Base-by-base conservation (phyloP, 768 basidiomycete species). In the Hygrophoropsis aurantiaca region DNA sequence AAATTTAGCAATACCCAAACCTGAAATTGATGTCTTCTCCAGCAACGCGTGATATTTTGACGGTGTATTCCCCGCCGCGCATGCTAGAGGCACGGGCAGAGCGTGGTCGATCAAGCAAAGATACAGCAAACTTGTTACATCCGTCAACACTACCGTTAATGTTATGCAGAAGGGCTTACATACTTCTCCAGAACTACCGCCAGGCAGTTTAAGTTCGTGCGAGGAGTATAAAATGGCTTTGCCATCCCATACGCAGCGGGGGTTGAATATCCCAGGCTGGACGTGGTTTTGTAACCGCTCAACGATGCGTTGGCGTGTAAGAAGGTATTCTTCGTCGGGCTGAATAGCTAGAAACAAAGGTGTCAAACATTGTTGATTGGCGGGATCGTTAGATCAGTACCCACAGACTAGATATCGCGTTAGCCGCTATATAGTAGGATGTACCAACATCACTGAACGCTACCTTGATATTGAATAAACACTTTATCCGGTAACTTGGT, bases 241-340 rank as follows among this genome's bases (percentile, higher is more conserved):
- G 0, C 78, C 73, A 41, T 81, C 79, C 45, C 75, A 81, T 4
- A 81, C 54, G 3, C 68, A 62, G 11, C 67, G 69, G 1, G 75
- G 75, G 11, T 55, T 65, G 50, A 80, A 80, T 0, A 68, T 7
- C 0, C 43, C 44, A 0, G 77, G 70, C 0, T 66, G 61, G 0
- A 68, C 55, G 0, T 58, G 58, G 4, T 59, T 70, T 41, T 79
- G 78, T 0, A 81, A 59, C 5, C 58, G 53, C 43, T 66, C 58
- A 1, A 66, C 51, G 2, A 62, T 15, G 1, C 66, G 70, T 25
- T 65, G 61, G 43, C 65, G 66, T 15, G 55, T 58, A 8, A 55
- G 61, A 21, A 56, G 0, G 0, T 25, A 40, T 3, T 38, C 40
- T 0, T 40, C 43, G 2, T 55, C 42, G 15, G 57, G 51, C 0